Evolutionary conservation across 768 basidiomycete genomes (phyloP), one percentile per base, ranked within the genome.

Genomic region (Naematelia encephala): DNA sequence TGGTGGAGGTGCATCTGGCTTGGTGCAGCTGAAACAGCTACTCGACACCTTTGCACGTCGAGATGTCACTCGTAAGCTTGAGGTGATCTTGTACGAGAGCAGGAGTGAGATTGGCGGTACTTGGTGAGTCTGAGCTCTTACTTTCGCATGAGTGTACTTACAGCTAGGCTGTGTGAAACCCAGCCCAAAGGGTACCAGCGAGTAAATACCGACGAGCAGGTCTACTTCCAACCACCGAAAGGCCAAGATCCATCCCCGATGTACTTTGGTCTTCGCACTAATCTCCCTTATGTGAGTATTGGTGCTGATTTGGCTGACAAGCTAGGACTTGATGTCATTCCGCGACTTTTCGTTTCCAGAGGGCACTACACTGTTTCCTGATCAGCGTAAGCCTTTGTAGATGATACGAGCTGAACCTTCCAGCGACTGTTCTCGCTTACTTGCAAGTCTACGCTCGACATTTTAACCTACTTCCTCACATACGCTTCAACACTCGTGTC

Each of bases 401-500:
- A 16, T 39, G 34, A 39, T 8, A 16, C 34, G 56, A 5, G 28
- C 23, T 45, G n/a, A 59, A n/a, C 25, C 48, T 26, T 51, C n/a
- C n/a, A 39, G 87, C 88, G 1, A 63, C 80, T 0, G 77, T 78
- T 5, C 82, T 83, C 39, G 65, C 79, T 16, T 94, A 94, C 74
- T 79, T 93, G 10, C 79, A 84, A 49, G 77, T 80, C 2, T 96
- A 86, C 68, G 82, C 88, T 0, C 68, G 79, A 2, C 81, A 82
- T 51, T 90, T 87, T 69, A 68, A 82, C 22, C 80, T 96, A 21
- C 66, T 71, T 2, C 78, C 80, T n/a, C 79, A 86, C 67, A 87
- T 93, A 57, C 81, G 79, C 2, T 81, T 91, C 66, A 80, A 81
- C 19, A 82, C 83, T 2, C 72, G 78, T 1, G 89, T 94, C 21